phyloP scores from a whole-genome alignment of 73 alveolate genomes.

The Paramecium primaurelia region DNA sequence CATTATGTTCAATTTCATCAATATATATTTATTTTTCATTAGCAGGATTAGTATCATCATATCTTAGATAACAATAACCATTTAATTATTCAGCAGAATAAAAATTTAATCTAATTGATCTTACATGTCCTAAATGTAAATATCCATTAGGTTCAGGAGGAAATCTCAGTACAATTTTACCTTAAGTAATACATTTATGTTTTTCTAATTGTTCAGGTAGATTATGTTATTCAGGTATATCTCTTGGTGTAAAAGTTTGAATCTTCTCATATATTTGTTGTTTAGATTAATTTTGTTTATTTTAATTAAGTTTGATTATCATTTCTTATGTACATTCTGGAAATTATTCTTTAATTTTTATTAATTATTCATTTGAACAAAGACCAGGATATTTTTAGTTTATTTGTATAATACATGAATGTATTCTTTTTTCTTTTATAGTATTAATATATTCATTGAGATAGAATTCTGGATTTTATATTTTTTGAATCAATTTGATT shows the following conservation, averaged over 20 bases:
- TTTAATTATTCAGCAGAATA: conserved; percentile 88
- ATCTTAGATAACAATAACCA: conserved; percentile 92
- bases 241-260: neutral
- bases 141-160: conserved; percentile 99
- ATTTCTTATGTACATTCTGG: neutral
- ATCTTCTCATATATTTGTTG: neutral
- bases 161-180: conserved; percentile 94
- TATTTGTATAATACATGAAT: neutral
- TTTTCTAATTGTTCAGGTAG: neutral
- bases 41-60: conserved; percentile 98
- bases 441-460: neutral
- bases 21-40: conserved; percentile 93
- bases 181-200: conserved; percentile 63
- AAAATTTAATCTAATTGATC: conserved; percentile 97
- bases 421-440: neutral
- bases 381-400: neutral
- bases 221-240: neutral
- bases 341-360: neutral
- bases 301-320: neutral
- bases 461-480: neutral
- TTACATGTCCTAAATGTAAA: conserved; percentile 99
- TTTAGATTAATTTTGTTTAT: neutral
- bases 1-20: conserved; percentile 87
- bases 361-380: neutral
- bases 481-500: neutral